A percentile compares a stretch with the other conserved stretches of the same genome.
Evolutionary conservation across 2,329 filamentous ascomycete species (phyloP).

Genomic region (Cryoendolithus antarcticus): DNA sequence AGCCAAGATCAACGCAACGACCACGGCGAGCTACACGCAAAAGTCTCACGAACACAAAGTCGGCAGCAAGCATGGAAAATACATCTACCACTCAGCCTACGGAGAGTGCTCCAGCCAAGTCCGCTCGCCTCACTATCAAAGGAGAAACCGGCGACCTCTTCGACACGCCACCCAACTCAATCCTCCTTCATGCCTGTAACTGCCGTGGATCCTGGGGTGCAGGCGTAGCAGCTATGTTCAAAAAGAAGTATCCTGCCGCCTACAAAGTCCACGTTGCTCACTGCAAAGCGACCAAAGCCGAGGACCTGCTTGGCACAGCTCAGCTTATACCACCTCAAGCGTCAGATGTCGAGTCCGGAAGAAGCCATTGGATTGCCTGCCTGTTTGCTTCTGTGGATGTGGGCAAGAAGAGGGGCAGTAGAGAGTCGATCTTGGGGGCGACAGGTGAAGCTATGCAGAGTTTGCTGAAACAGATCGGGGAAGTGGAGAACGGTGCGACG

Average conservation of each 20-base stretch:
- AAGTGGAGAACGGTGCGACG: conserved; percentile 13
- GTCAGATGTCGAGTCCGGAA: conserved; percentile 24
- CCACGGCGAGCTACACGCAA: too few relatives aligned
- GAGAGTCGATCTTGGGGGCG: conserved; percentile 34
- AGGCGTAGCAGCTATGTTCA: conserved; percentile 45
- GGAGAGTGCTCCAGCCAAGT: background rate
- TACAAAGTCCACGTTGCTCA: conserved; percentile 35
- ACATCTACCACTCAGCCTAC: too few relatives aligned
- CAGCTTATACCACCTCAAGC: conserved; percentile 41
- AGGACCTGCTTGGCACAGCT: conserved; percentile 32
- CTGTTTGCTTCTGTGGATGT: conserved; percentile 43
- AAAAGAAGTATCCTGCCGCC: conserved; percentile 37
- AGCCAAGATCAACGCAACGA: too few relatives aligned
- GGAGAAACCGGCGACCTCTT: conserved; percentile 38
- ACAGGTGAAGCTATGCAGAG: conserved; percentile 38
- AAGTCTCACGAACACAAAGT: too few relatives aligned
- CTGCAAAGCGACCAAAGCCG: conserved; percentile 28
- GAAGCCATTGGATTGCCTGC: conserved; percentile 47
- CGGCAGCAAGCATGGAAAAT: too few relatives aligned
- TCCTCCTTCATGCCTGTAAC: conserved; percentile 50
- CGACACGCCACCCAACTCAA: conserved; percentile 34
- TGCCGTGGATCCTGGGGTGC: conserved; percentile 44
- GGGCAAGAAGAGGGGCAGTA: conserved; percentile 32
- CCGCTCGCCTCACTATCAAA: conserved; percentile 4
- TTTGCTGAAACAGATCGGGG: conserved; percentile 32